Conservation (phyloP, 345 rosid genomes). For the Nasturtium officinale region DNA sequence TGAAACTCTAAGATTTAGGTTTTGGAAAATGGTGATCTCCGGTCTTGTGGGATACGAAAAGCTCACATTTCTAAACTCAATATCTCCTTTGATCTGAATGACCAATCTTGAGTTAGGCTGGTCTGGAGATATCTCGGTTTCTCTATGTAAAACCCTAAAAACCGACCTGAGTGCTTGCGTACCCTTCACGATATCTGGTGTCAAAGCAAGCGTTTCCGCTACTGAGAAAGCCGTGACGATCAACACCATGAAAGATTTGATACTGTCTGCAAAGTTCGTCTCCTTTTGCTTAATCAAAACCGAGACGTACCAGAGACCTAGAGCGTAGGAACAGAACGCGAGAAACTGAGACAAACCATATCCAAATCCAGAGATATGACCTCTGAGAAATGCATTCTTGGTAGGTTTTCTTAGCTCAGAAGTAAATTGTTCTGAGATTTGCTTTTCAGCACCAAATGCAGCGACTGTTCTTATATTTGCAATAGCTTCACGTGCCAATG, state of each 20-base stretch:
- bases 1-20: conserved; percentile 51
- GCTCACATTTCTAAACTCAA: conserved; percentile 59
- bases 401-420: conserved; percentile 61
- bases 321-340: conserved; percentile 67
- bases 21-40: conserved; percentile 55
- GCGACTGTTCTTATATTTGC: conserved; percentile 72
- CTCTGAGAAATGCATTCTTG: conserved; percentile 58
- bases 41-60: conserved; percentile 78
- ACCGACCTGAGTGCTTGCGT: conserved; percentile 75
- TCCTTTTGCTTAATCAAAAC: conserved; percentile 53
- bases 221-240: conserved; percentile 61
- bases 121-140: conserved; percentile 54
- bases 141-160: conserved; percentile 62
- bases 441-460: conserved; percentile 69
- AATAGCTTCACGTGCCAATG: conserved; percentile 77
- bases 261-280: conserved; percentile 58
- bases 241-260: conserved; percentile 73
- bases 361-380: conserved; percentile 81
- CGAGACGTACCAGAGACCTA: conserved; percentile 89
- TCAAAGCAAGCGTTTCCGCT: conserved; percentile 82
- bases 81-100: conserved; percentile 54
- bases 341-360: conserved; percentile 71
- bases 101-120: conserved; percentile 48
- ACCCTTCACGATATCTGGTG: conserved; percentile 92
- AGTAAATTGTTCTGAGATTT: conserved; percentile 55